Base-by-base conservation (phyloP, 1,139 yeast species). In the Blastobotrys aristatus region DNA sequence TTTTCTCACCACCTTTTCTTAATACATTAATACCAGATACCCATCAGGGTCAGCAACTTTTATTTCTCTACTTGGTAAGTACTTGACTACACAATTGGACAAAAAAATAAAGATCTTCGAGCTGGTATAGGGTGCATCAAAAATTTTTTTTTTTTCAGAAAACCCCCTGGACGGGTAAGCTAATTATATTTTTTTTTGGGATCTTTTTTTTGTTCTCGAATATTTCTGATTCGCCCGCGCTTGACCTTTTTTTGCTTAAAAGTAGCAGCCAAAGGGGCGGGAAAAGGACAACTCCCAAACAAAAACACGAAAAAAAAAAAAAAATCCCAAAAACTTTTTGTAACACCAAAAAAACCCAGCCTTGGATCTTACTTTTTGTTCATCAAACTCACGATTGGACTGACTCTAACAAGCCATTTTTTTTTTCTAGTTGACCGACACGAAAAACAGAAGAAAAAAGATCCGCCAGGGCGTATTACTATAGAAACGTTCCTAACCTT, bases 271-370 rank as follows among this genome's bases (percentile, higher is more conserved):
- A 34, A 18, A 34, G n/a, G 24, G 24, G 24, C 21, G n/a, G 18
- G n/a, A 34, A 34, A 34, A 20, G n/a, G 10, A 13, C 13, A 34
- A 20, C 38, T 34, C 38, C 38, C 38, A 34, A 34, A 34, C 36
- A 32, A 32, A 32, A 32, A 32, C 36, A 32, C 36, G 36, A 17
- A 20, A 21, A 34, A 34, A 16, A 34, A 34, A 34, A 18, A 6
- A 11, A 10, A 18, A 18, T 17, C 21, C 4, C 18, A 11, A 34
- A 34, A 34, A 34, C 16, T 20, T 21, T 33, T 11, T 24, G 27
- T 24, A 6, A 6, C 10, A 6, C 8, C 27, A 24, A 6, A 5
- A 24, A 10, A 24, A 24, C 27, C 27, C 27, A 24, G 27, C 10
- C 10, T 24, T 24, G 27, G 27, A 24, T 24, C 27, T 24, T 10